Evolutionary conservation across 345 rosid genomes (phyloP), one percentile per base, ranked within the genome.

Genomic region (Noccaea bulbosa): DNA sequence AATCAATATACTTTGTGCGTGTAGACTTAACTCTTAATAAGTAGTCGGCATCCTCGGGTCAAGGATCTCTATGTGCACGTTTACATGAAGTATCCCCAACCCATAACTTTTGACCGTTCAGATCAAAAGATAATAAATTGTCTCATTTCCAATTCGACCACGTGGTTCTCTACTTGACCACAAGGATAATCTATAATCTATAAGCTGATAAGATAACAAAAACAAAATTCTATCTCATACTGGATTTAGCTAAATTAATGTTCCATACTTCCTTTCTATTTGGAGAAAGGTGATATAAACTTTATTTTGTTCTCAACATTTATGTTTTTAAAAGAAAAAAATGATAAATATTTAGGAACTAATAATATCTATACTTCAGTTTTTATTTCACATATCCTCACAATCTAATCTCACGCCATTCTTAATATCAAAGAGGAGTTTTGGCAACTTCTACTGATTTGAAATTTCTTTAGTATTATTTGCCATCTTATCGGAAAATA

Each of bases 341-440:
- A 20, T 4, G 33, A 8, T 16, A 7, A 43, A 11, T 7, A 41
- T 12, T 22, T 24, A 15, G 15, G 2, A 35, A 1, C 8, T 30
- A 3, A 32, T 62, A 9, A 11, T 2, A 30, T 3, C 5, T 22
- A 15, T 11, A 12, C 11, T 3, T 34, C 1, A 20, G 2, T 20
- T 20, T 20, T 20, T 20, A 20, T 20, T 20, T 63, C 45, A 20
- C 33, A 4, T 14, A 48, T 64, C 8, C 34, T 53, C 38, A 44
- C n/a, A 43, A 55, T 12, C 5, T 34, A 54, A 34, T 64, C 56
- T 8, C 54, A 56, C 48, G 66, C 24, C 58, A 65, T 56, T 59
- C 38, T n/a, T n/a, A n/a, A n/a, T n/a, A n/a, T n/a, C n/a, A n/a
- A n/a, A n/a, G n/a, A n/a, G n/a, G n/a, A n/a, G n/a, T n/a, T n/a